Evolutionary conservation across 169 alveolate genomes (phyloP).

Genomic region (Eimeria sp.): DNA sequence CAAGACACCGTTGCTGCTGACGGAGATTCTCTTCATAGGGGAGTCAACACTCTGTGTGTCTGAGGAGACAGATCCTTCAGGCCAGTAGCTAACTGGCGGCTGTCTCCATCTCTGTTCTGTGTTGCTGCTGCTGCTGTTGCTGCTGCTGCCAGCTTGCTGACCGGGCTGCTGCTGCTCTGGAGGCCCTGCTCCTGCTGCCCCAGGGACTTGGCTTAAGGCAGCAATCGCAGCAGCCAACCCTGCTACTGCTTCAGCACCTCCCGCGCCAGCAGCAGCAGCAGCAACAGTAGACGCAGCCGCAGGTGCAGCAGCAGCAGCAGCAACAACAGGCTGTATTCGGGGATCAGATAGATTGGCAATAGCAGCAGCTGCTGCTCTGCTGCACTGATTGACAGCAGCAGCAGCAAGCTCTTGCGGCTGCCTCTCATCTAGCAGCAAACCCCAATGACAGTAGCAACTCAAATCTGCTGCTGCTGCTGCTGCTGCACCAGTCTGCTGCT

Average conservation of each 20-base stretch:
- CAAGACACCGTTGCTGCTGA: slow-evolving; percentile 50
- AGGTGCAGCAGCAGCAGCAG: slow-evolving; percentile 19
- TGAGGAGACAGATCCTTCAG: slow-evolving; percentile 47
- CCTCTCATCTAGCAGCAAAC: slow-evolving; percentile 32
- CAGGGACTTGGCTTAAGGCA: neutral
- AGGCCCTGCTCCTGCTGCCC: neutral
- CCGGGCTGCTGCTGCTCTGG: slow-evolving; percentile 42
- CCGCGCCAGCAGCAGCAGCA: slow-evolving; percentile 57
- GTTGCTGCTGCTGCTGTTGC: slow-evolving; percentile 48
- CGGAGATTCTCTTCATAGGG: neutral
- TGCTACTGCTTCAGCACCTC: neutral
- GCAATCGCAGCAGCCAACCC: slow-evolving; percentile 41
- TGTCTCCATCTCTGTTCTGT: slow-evolving; percentile 65
- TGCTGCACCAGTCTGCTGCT: neutral
- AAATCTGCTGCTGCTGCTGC: neutral
- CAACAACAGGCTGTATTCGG: neutral
- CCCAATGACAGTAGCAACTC: slow-evolving; percentile 61
- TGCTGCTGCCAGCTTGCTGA: slow-evolving; percentile 11
- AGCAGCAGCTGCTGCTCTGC: slow-evolving; percentile 48
- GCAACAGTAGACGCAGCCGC: slow-evolving; percentile 26
- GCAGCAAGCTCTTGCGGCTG: slow-evolving; percentile 10
- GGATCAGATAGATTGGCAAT: neutral
- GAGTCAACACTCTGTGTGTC: slow-evolving; percentile 66
- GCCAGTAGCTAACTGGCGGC: slow-evolving; percentile 66
- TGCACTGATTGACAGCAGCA: slow-evolving; percentile 30